Evolutionary conservation across 2,329 filamentous ascomycete species (phyloP).

Genomic region (Septoria linicola): DNA sequence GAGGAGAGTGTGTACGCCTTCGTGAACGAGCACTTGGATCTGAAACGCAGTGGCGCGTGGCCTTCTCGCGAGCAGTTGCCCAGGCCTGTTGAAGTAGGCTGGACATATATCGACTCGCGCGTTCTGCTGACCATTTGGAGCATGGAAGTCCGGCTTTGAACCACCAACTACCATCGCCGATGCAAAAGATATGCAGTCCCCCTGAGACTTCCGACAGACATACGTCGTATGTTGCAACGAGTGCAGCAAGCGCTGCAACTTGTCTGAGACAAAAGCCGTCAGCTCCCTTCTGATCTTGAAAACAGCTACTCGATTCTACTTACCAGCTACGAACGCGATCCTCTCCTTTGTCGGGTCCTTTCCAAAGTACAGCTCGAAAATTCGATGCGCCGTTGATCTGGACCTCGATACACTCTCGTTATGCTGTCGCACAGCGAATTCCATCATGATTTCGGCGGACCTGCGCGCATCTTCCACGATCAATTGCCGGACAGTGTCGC

Average conservation of each 20-base stretch:
- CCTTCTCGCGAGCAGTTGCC: too few species aligned
- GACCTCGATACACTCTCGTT: not conserved
- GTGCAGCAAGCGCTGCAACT: too few species aligned
- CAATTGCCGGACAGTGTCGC: not conserved
- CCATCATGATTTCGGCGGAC: not conserved
- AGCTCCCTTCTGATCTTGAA: not conserved
- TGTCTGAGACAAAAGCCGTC: too few species aligned
- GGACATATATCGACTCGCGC: too few species aligned
- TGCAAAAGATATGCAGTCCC: too few species aligned
- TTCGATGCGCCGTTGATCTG: not conserved
- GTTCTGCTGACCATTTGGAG: too few species aligned
- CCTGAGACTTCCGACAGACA: too few species aligned
- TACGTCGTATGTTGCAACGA: too few species aligned
- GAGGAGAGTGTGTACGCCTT: not conserved
- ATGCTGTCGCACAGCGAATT: not conserved
- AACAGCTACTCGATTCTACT: not conserved
- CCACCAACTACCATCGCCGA: too few species aligned
- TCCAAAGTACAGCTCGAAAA: slow-evolving; percentile 2
- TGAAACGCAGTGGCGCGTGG: too few species aligned
- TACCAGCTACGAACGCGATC: not conserved
- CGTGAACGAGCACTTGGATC: not conserved
- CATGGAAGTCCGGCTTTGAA: too few species aligned
- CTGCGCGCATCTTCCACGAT: not conserved
- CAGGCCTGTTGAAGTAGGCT: too few species aligned
- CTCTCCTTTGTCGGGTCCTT: not conserved